A percentile compares a stretch with the other conserved stretches of the same genome.
These are phyloP conservation scores for Gentiana dahurica DNA, from an alignment of 257 asterid genomes.

Conservation along the genomic window DNA sequence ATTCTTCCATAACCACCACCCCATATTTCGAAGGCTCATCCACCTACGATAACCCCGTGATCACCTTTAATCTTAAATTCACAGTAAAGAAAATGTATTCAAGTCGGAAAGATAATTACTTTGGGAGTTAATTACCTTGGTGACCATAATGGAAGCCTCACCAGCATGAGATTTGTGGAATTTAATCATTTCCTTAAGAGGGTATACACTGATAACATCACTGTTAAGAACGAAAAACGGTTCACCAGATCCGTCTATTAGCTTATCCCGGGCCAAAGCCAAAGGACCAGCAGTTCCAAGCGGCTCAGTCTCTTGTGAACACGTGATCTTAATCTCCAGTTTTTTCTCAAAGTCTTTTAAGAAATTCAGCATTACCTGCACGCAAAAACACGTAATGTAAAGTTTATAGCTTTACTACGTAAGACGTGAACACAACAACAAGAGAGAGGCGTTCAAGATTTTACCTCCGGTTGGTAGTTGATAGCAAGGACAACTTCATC, in stretches of 20 bases:
- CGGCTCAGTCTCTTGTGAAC: conserved; percentile 98
- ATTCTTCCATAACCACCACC: conserved; percentile 72
- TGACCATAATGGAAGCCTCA: conserved; percentile 94
- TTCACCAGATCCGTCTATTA: conserved; percentile 69
- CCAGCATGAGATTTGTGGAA: conserved; percentile 97
- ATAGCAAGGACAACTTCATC: conserved; percentile 93
- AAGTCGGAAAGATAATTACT: background rate
- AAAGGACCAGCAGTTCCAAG: conserved; percentile 99
- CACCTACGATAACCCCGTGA: conserved; percentile 56
- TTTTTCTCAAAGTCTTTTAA: conserved; percentile 86
- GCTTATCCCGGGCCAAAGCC: conserved; percentile 93
- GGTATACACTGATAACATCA: conserved; percentile 91
- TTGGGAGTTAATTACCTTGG: conserved; percentile 30
- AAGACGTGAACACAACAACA: background rate
- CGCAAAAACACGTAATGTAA: conserved; percentile 2
- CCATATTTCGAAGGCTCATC: conserved; percentile 93
- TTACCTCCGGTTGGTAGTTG: conserved; percentile 95
- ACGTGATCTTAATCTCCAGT: conserved; percentile 83
- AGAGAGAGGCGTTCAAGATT: background rate
- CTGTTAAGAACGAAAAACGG: conserved; percentile 96
- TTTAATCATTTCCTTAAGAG: conserved; percentile 70
- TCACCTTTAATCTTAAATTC: conserved; percentile 1
- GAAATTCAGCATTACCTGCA: conserved; percentile 89
- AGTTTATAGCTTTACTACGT: background rate
- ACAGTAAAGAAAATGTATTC: background rate